Evolutionary conservation across 768 basidiomycete species (phyloP), one percentile per base, ranked within the genome.

Genomic region (Mrakia frigida): DNA sequence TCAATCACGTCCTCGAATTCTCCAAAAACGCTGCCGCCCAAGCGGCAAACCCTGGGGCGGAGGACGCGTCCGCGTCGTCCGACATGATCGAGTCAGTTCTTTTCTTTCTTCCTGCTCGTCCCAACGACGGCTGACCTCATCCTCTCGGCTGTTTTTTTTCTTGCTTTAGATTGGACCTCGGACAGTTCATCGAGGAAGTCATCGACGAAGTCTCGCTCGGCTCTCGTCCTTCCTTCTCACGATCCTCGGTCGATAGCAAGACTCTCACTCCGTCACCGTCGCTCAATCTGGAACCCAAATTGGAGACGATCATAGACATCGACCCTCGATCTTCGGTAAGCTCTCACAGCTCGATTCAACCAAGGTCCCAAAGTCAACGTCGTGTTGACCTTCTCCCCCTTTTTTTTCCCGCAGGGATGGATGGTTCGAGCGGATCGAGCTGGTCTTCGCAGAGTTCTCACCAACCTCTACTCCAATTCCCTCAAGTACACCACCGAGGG

Each of bases 1-100:
- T 68, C 37, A 68, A 68, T 25, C 65, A 68, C 25, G 65, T 68
- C 7, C 65, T 68, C 39, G 65, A 68, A 23, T 68, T 68, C 37
- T 68, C 65, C 10, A 68, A 68, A 23, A 25, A 16, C 6, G 61
- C 33, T 39, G 37, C 37, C 16, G 65, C 37, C 23, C 65, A 39
- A 13, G 23, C 65, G 5, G 39, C 39, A 9, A 50, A 50, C 18
- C 46, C 46, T 50, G 46, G 46, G 21, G 46, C 21, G 0, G 37
- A 68, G 6, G 65, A 39, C 18, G 5, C 35, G 9, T 6, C 65
- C 3, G 3, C 21, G 13, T 23, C 65, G 21, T 3, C 39, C 39
- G 65, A 43, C 35, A n/a, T 23, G 9, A 39, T 16, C 0, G 37
- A 68, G 65, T 37, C 23, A 65, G 63, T 65, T 3, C 2, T 31